Conservation (phyloP, 2,329 filamentous ascomycete species). For the Diaporthe amygdali region DNA sequence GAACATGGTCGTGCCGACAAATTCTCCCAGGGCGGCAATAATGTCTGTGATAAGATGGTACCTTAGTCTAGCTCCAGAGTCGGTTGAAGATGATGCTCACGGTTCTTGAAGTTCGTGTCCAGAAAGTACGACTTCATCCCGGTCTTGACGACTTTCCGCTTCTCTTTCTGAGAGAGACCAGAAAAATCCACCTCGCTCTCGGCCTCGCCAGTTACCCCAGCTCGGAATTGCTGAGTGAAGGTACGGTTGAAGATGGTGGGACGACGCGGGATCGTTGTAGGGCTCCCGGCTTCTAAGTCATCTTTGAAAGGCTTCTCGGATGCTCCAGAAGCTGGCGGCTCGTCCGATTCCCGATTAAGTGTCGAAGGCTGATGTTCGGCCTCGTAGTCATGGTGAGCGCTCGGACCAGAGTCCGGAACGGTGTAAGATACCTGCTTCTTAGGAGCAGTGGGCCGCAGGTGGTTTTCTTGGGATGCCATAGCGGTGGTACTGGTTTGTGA, state of each 20-base stretch:
- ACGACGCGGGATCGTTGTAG: background rate
- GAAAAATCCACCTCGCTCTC: background rate
- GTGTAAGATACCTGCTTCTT: conserved; percentile 8
- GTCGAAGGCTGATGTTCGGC: background rate
- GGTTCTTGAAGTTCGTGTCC: background rate
- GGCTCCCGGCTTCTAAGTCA: background rate
- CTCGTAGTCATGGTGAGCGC: background rate
- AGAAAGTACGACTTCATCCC: background rate
- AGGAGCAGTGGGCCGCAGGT: background rate
- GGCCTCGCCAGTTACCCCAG: background rate
- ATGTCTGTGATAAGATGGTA: background rate
- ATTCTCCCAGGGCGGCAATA: conserved; percentile 37
- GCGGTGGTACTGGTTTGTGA: background rate
- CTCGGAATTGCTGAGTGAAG: conserved; percentile 5
- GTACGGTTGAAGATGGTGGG: background rate
- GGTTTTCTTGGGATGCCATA: background rate
- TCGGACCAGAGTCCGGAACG: background rate
- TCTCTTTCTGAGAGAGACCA: background rate
- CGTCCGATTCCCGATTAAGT: background rate
- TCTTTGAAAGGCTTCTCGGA: conserved; percentile 1
- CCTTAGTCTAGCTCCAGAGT: background rate
- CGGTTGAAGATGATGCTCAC: background rate
- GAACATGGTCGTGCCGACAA: conserved; percentile 49
- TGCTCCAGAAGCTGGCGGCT: background rate
- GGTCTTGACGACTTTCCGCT: background rate